A percentile compares a stretch with the other conserved stretches of the same genome.
Evolutionary conservation across 2,329 filamentous ascomycete genomes (phyloP).

Genomic region (Nakataea oryzae): DNA sequence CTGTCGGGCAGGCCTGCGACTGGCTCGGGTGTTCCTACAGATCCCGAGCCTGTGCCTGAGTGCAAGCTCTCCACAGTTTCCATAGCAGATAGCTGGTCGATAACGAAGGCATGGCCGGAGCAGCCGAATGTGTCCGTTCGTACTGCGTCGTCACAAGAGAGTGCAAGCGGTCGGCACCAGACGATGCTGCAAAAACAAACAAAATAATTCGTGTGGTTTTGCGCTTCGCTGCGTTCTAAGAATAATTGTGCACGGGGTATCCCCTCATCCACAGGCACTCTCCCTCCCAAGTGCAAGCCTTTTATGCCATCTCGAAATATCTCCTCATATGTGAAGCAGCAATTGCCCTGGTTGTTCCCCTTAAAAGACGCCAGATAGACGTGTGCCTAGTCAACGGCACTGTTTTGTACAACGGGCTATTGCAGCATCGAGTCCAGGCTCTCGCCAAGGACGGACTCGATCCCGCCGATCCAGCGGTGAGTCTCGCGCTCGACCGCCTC

Average conservation of each 20-base stretch:
- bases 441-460: conserved; percentile 84
- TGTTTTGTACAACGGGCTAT: conserved; percentile 35
- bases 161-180: neutral
- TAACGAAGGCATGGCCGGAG: neutral
- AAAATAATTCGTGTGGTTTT: neutral
- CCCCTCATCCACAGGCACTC: neutral
- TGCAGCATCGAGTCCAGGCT: conserved; percentile 86
- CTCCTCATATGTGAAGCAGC: neutral
- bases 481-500: conserved; percentile 87
- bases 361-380: neutral
- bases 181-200: too few relatives aligned
- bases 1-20: neutral
- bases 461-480: conserved; percentile 78
- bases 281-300: neutral
- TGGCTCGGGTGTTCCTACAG: neutral
- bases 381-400: conserved; percentile 6
- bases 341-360: neutral
- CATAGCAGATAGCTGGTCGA: too few relatives aligned
- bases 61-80: too few relatives aligned
- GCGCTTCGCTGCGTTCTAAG: neutral
- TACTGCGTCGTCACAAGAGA: neutral
- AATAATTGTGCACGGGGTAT: neutral
- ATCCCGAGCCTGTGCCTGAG: neutral
- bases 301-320: neutral
- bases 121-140: too few relatives aligned